These are phyloP conservation scores for Coemansia sp. DNA, from an alignment of 192 early-diverging fungal genomes.

Conservation along the genomic window DNA sequence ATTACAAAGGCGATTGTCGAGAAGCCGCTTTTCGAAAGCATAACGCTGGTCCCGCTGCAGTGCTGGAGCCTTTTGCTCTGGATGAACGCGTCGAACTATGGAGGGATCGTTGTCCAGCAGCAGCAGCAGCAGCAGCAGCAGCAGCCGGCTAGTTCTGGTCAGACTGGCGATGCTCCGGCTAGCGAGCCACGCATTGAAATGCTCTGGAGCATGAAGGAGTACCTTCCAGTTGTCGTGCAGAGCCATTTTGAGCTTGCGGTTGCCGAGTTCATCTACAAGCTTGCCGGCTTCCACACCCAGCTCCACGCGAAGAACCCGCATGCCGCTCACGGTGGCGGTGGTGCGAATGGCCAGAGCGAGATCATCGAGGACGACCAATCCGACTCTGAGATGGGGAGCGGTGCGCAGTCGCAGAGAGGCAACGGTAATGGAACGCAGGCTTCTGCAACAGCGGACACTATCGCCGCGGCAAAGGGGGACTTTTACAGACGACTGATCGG, in stretches of 20 bases:
- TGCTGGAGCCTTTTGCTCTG: slow-evolving; percentile 85
- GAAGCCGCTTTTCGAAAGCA: slow-evolving; percentile 73
- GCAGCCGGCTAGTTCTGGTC: neutral
- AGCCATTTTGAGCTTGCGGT: slow-evolving; percentile 67
- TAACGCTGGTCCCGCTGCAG: slow-evolving; percentile 67
- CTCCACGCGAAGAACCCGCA: slow-evolving; percentile 35
- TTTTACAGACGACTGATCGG: slow-evolving; percentile 58
- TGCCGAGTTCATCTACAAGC: slow-evolving; percentile 71
- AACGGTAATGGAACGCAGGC: neutral
- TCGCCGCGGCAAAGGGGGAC: slow-evolving; percentile 16
- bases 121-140: slow-evolving; percentile 30
- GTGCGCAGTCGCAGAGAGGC: neutral
- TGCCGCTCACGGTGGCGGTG: slow-evolving; percentile 5
- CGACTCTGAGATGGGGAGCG: slow-evolving; percentile 5
- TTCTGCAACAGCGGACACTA: neutral
- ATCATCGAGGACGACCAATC: slow-evolving; percentile 29
- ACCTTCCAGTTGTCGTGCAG: slow-evolving; percentile 76
- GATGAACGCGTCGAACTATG: slow-evolving; percentile 92
- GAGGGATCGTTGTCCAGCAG: slow-evolving; percentile 47
- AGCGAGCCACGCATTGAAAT: slow-evolving; percentile 61
- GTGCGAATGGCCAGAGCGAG: slow-evolving; percentile 32
- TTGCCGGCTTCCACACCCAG: slow-evolving; percentile 57
- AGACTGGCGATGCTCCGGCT: neutral
- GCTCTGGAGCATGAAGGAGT: slow-evolving; percentile 91
- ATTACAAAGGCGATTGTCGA: slow-evolving; percentile 66